phyloP scores from a whole-genome alignment of 148 eudicot species.

The Silene latifolia region DNA sequence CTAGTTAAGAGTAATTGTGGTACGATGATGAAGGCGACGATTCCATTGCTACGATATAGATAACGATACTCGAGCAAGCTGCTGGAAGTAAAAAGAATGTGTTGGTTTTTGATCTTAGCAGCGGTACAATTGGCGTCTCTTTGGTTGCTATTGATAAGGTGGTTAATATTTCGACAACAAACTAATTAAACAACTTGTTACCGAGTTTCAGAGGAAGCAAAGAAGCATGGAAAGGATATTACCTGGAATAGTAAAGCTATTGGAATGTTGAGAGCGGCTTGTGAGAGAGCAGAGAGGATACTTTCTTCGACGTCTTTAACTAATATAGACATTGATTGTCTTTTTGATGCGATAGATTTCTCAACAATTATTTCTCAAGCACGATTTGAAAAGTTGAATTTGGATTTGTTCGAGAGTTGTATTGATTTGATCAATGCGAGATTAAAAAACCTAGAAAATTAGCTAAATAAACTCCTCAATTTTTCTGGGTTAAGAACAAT shows the following conservation, averaged over 20 bases:
- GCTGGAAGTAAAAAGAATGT: too few species aligned
- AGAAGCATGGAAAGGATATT: background rate
- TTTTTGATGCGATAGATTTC: slow-evolving; percentile 9
- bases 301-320: slow-evolving; percentile 9
- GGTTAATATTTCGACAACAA: slow-evolving; percentile 12
- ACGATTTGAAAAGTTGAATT: background rate
- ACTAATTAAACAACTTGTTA: background rate
- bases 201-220: slow-evolving; percentile 7
- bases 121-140: too few species aligned
- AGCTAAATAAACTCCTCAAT: too few species aligned
- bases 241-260: background rate
- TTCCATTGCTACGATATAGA: too few species aligned
- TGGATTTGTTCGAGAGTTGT: slow-evolving; percentile 13
- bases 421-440: background rate
- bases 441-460: too few species aligned
- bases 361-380: background rate
- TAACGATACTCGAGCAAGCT: too few species aligned
- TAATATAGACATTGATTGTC: slow-evolving; percentile 20
- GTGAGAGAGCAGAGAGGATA: slow-evolving; percentile 20
- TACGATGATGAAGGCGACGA: too few species aligned
- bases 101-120: too few species aligned
- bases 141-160: too few species aligned
- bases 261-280: slow-evolving; percentile 14
- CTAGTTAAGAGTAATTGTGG: too few species aligned
- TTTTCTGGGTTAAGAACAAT: too few species aligned